Base-by-base conservation (phyloP, 2,329 filamentous ascomycete genomes). In the Sporothrix euskadiensis region DNA sequence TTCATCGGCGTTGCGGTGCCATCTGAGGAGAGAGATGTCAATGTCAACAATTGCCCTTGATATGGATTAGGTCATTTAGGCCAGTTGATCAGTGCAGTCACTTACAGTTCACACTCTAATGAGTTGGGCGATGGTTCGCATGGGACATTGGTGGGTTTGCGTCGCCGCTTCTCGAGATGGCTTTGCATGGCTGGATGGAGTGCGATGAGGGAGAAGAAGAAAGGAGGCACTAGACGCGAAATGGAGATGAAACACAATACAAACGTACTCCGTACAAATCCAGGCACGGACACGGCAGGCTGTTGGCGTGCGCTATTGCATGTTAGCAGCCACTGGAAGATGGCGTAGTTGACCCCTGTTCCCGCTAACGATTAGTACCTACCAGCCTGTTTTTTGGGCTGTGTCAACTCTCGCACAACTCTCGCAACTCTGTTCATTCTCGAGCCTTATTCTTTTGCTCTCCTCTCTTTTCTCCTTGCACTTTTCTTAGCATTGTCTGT, bases 1-100 rank as follows among this genome's bases (percentile, higher is more conserved):
- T 7, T 44, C 30, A 4, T 72, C 47, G n/a, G 74, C 76, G 61
- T 80, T 81, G 30, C 71, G 71, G 7, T 78, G 74, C 75, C 77
- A 80, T 57, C 79, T 80, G 54, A 19, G 78, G 14, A 39, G 16
- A 1, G 8, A 35, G 12, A 3, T 68, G 32, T 19, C 22, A 68
- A 26, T 57, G 26, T 26, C 26, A 32, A n/a, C 9, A 10, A 39
- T 8, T 22, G 57, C 32, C 16, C 6, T 4, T 12, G 1, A 5
- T 19, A 6, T 49, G 4, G 14, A 4, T 19, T 49, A 14, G 6
- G 4, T 19, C 4, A 14, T 19, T 19, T 4, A 19, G n/a, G 12
- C 19, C 26, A 14, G 35, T 3, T 26, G 26, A 26, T 26, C 6
- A 12, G 3, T n/a, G 2, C 6, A 14, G 22, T n/a, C 12, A 66